phyloP scores from a whole-genome alignment of 2,329 filamentous ascomycete species.

The Apiospora saccharicola region DNA sequence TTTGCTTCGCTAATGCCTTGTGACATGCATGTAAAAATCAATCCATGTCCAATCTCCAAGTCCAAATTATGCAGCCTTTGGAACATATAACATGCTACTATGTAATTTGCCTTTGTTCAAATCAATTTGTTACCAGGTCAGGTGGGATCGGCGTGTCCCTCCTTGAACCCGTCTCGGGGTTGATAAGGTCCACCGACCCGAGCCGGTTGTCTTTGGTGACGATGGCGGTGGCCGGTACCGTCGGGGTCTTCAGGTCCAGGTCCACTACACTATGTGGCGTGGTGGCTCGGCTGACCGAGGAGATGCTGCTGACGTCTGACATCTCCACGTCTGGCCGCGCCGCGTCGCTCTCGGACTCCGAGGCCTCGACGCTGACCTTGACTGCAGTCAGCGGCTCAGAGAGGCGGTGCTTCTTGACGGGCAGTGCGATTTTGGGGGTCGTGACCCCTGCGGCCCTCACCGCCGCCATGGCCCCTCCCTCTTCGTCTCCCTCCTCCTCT shows the following conservation, averaged over 20 bases:
- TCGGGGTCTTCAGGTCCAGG: slow-evolving; percentile 52
- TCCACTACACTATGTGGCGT: slow-evolving; percentile 42
- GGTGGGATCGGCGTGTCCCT: slow-evolving; percentile 47
- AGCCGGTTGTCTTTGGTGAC: slow-evolving; percentile 32
- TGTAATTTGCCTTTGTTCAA: background rate
- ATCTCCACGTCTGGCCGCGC: slow-evolving; percentile 53
- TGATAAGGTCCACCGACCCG: slow-evolving; percentile 39
- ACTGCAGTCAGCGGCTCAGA: slow-evolving; percentile 30
- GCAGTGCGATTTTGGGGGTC: slow-evolving; percentile 23
- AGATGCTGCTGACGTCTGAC: slow-evolving; percentile 54
- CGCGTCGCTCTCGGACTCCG: slow-evolving; percentile 40
- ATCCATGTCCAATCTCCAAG: background rate
- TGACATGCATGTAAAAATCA: slow-evolving; percentile 16
- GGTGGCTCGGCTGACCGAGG: slow-evolving; percentile 44
- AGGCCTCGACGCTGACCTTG: slow-evolving; percentile 48
- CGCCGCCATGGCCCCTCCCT: slow-evolving; percentile 51
- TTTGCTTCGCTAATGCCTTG: slow-evolving; percentile 3
- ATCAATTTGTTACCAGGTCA: slow-evolving; percentile 34
- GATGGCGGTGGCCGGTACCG: slow-evolving; percentile 32
- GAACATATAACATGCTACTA: slow-evolving; percentile 28
- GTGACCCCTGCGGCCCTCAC: slow-evolving; percentile 41
- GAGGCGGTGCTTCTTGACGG: slow-evolving; percentile 27
- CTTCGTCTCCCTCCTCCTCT: slow-evolving; percentile 51
- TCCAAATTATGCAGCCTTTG: slow-evolving; percentile 25
- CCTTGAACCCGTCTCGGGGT: slow-evolving; percentile 39